Evolutionary conservation across 441 rosid genomes (phyloP), one percentile per base, ranked within the genome.

Genomic region (Aleurites moluccanus): DNA sequence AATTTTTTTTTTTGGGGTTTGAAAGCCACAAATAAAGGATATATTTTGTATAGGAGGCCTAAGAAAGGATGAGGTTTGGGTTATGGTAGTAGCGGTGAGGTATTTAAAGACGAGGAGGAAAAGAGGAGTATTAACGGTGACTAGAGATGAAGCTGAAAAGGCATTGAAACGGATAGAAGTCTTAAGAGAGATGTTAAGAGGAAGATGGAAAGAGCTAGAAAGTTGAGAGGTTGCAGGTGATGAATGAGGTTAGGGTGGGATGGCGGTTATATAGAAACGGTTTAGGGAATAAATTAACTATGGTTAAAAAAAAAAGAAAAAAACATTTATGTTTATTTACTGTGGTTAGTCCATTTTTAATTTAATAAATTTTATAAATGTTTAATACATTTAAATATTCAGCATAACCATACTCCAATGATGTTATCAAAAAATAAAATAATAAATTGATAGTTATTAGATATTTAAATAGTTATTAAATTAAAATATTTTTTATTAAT

Each of bases 251-350:
- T 11, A n/a, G 59, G 2, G 78, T 66, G 55, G 25, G 13, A 30
- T 56, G 44, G 67, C 47, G 28, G 42, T 27, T 75, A 28, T 75
- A 75, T 75, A 75, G 71, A 35, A 67, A 30, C 53, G 57, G 57
- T 42, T 53, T 9, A 21, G 35, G 53, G 55, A 44, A 42, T 25
- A 15, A 27, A 56, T 59, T 75, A 57, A 75, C 73, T 67, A 67
- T 75, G 73, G 73, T 75, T 75, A 67, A 67, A 40, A 27, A 2
- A 4, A 18, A 50, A 52, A 20, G 40, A 1, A 11, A 13, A 6
- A 10, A 27, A 15, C 0, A 25, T 11, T 55, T 55, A n/a, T 2
- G n/a, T 44, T 9, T 9, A 20, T 3, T 23, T 65, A 27, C 49
- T 21, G 18, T 7, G 14, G 3, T 10, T 14, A n/a, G 5, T n/a